These are phyloP conservation scores for Camellia sinensis DNA, from an alignment of 148 eudicot genomes.

Conservation along the genomic window DNA sequence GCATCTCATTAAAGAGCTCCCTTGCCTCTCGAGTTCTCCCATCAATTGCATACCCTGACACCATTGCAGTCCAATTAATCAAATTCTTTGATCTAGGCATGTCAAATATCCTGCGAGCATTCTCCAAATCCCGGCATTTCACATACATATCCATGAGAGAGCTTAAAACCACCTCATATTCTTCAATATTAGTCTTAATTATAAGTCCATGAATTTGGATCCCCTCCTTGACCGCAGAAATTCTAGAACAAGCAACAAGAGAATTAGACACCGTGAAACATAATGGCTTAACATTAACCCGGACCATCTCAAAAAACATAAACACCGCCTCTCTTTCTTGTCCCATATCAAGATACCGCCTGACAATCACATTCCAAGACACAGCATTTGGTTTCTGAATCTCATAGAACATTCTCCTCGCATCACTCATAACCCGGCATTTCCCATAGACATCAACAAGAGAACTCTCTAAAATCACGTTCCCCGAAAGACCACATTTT, in stretches of 20 bases:
- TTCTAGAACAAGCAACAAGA: conserved; percentile 64
- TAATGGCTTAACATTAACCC: conserved; percentile 43
- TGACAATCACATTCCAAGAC: conserved; percentile 83
- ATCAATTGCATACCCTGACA: conserved; percentile 53
- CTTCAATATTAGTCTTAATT: conserved; percentile 42
- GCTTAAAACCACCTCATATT: conserved; percentile 50
- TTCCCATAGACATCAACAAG: conserved; percentile 80
- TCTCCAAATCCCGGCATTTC: conserved; percentile 49
- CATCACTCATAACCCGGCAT: conserved; percentile 57
- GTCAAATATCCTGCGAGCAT: conserved; percentile 49
- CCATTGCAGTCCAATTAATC: conserved; percentile 55
- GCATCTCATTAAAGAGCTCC: conserved; percentile 63
- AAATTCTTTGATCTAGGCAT: conserved; percentile 36
- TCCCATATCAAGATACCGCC: conserved; percentile 67
- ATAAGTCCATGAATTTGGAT: conserved; percentile 59
- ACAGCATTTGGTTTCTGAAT: conserved; percentile 54
- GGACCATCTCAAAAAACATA: conserved; percentile 53
- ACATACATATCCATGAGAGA: conserved; percentile 64
- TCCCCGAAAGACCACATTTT: conserved; percentile 50
- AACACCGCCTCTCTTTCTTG: conserved; percentile 39
- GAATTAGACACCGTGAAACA: conserved; percentile 56
- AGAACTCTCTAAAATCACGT: conserved; percentile 71
- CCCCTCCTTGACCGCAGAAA: conserved; percentile 47
- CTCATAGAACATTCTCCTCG: conserved; percentile 69
- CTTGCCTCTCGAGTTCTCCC: conserved; percentile 61